Evolutionary conservation across 805 yeast species (phyloP), one percentile per base, ranked within the genome.

Genomic region (Yamadazyma akitaensis): DNA sequence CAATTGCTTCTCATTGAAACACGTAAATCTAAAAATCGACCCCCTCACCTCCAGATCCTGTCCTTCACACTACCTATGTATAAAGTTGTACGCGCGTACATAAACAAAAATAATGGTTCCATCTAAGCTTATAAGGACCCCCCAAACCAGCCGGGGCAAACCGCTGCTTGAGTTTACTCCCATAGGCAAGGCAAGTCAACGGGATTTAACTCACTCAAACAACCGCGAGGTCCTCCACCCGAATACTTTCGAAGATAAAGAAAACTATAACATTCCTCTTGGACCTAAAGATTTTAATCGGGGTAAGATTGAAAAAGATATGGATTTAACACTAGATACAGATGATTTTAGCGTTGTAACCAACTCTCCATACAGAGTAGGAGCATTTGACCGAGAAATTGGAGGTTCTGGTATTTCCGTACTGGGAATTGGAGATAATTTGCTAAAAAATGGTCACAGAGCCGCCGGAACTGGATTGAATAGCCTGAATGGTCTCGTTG

Each of bases 101-200:
- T 38, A 38, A 38, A 33, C 46, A 28, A 37, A 21, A 14, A 5
- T 18, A 32, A 42, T 46, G 28, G 35, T 21, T 21, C 7, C 24
- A 17, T 34, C 38, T 5, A 48, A 42, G 31, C 55, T 52, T 11
- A 30, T 52, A 19, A 51, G 55, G 21, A 52, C 55, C 2, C 55
- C 55, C 3, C 26, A 37, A 42, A 38, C 43, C 10, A 40, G 36
- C 39, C 37, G 33, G 28, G 34, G 44, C 34, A 17, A 40, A 42
- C 14, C 19, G 21, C 42, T 18, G 36, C 35, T 52, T 31, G 55
- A 52, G 42, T 52, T 52, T 42, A 52, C 55, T 2, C 55, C 55
- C 18, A 49, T 52, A 38, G 55, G 55, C 5, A 38, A 24, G 21
- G 18, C 37, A 31, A 42, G 36, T 14, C 31, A 33, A n/a, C 33